phyloP scores from a whole-genome alignment of 129 eudicot genomes.

The Lonicera japonica region DNA sequence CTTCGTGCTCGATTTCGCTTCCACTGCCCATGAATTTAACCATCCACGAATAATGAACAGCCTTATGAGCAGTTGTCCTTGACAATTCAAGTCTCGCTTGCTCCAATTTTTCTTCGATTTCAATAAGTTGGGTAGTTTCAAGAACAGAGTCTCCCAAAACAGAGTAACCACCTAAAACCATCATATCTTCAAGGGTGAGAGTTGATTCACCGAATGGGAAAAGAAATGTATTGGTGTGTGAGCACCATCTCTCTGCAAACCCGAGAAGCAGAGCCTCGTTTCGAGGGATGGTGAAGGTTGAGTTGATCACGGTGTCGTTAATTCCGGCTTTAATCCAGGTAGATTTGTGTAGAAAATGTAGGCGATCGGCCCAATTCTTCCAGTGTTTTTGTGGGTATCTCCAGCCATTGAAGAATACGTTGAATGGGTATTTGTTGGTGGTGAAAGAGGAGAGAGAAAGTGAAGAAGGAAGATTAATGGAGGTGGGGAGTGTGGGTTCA shows the following conservation, averaged over 20 bases:
- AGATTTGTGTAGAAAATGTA: constrained; percentile 21
- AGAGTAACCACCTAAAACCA: constrained; percentile 41
- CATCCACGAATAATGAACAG: constrained; percentile 20
- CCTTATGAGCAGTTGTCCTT: constrained; percentile 9
- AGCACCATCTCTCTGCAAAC: constrained; percentile 36
- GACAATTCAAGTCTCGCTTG: background rate
- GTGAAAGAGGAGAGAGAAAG: background rate
- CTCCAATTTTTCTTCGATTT: constrained; percentile 11
- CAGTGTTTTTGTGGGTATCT: constrained; percentile 11
- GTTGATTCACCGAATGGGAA: constrained; percentile 52
- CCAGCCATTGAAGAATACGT: constrained; percentile 12
- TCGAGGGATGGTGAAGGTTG: constrained; percentile 11
- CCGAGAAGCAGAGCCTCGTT: constrained; percentile 20
- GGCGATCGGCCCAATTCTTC: constrained; percentile 26
- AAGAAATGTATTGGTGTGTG: constrained; percentile 34
- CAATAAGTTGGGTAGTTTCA: background rate
- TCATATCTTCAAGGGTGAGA: constrained; percentile 39
- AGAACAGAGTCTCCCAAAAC: constrained; percentile 29
- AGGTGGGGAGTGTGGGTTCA: constrained; percentile 12
- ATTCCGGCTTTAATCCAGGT: constrained; percentile 41
- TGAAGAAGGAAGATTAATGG: constrained; percentile 6
- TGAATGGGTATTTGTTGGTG: background rate
- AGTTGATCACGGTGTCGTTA: constrained; percentile 23
- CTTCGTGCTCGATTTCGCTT: constrained; percentile 30
- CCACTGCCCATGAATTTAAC: constrained; percentile 18